Conservation (phyloP, 2,329 filamentous ascomycete species). For the Penicillium janthinellum region DNA sequence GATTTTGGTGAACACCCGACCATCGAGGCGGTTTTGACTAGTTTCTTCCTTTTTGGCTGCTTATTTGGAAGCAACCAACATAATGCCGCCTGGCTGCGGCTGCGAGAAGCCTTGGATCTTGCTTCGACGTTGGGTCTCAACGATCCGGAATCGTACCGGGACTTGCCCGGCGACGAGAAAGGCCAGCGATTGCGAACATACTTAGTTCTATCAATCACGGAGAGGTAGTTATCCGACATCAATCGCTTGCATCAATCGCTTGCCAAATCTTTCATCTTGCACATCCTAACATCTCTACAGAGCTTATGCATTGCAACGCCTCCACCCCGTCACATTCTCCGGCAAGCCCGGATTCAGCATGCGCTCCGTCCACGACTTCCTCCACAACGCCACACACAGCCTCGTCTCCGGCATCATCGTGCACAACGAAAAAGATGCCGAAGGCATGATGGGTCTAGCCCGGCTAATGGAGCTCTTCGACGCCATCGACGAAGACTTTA, state of each 20-base stretch:
- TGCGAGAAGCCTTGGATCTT: slow-evolving; percentile 65
- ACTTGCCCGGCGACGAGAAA: slow-evolving; percentile 40
- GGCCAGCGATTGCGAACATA: slow-evolving; percentile 44
- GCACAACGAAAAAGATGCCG: slow-evolving; percentile 47
- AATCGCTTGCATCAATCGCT: too few relatives aligned
- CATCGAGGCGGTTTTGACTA: slow-evolving; percentile 58
- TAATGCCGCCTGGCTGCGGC: slow-evolving; percentile 75
- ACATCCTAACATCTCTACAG: slow-evolving; percentile 19
- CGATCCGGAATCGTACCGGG: slow-evolving; percentile 41
- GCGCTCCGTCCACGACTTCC: slow-evolving; percentile 45
- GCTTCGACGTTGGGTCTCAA: slow-evolving; percentile 46
- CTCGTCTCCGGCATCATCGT: slow-evolving; percentile 45
- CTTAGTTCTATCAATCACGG: slow-evolving; percentile 40
- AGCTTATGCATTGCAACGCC: slow-evolving; percentile 47
- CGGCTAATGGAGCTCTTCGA: slow-evolving; percentile 50
- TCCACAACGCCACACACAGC: slow-evolving; percentile 39
- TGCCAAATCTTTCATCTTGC: too few relatives aligned
- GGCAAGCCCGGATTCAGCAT: slow-evolving; percentile 44
- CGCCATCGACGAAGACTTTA: slow-evolving; percentile 47
- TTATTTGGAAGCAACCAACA: slow-evolving; percentile 72
- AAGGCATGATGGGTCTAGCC: slow-evolving; percentile 47
- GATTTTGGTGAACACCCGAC: slow-evolving; percentile 47
- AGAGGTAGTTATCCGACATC: slow-evolving; percentile 28
- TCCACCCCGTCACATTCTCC: slow-evolving; percentile 46
- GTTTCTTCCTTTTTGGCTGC: slow-evolving; percentile 75